These are phyloP conservation scores for Spencermartinsiella ligniputridi DNA, from an alignment of 1,139 yeast species.

Conservation along the genomic window DNA sequence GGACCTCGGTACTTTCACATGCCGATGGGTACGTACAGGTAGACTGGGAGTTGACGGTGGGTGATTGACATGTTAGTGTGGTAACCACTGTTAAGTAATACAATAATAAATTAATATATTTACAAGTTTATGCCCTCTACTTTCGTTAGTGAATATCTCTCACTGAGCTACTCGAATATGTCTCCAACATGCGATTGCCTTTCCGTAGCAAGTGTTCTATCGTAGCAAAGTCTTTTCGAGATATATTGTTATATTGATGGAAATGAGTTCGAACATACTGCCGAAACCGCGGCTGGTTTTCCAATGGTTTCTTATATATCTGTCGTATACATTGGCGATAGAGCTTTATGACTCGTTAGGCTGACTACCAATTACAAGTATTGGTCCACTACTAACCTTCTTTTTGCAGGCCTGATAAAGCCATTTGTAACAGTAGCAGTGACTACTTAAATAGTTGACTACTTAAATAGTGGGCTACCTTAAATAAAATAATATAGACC, in stretches of 20 bases:
- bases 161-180: constrained; percentile 49
- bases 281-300: constrained; percentile 27
- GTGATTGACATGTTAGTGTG: too few species aligned
- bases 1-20: constrained; percentile 2
- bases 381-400: constrained; percentile 28
- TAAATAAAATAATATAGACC: too few species aligned
- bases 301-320: constrained; percentile 32
- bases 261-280: constrained; percentile 55
- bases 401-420: constrained; percentile 27
- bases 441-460: too few species aligned
- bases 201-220: constrained; percentile 79
- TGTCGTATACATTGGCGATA: constrained; percentile 37
- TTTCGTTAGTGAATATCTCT: constrained; percentile 22
- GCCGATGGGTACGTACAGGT: too few species aligned
- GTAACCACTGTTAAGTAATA: too few species aligned
- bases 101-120: too few species aligned
- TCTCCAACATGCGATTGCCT: constrained; percentile 69
- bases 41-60: too few species aligned
- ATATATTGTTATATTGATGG: constrained; percentile 50
- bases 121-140: too few species aligned
- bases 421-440: too few species aligned
- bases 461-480: too few species aligned
- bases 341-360: constrained; percentile 31
- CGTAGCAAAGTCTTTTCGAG: constrained; percentile 78
- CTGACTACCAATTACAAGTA: too few species aligned